These are phyloP conservation scores for Suillus americanus DNA, from an alignment of 768 basidiomycete genomes.

Conservation along the genomic window DNA sequence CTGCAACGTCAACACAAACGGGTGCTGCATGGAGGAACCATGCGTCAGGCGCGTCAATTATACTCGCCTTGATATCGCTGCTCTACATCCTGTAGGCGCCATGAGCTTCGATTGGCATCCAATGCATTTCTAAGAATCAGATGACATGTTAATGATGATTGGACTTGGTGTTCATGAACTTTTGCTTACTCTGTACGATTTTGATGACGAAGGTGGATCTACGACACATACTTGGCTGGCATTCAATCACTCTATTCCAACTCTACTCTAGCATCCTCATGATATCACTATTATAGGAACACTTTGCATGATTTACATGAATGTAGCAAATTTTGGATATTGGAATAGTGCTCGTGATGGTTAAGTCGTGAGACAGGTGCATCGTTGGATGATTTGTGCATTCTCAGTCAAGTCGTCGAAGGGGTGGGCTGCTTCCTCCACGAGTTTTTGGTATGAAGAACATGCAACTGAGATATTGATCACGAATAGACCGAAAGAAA, in stretches of 20 bases:
- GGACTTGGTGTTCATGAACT: slow-evolving; percentile 19
- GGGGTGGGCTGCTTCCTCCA: neutral
- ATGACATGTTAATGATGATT: neutral
- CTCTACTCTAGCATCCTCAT: neutral
- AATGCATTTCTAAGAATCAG: slow-evolving; percentile 2
- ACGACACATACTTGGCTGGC: slow-evolving; percentile 2
- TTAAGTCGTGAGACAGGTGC: neutral
- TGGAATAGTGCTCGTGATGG: neutral
- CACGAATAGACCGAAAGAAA: neutral
- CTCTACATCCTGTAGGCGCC: slow-evolving; percentile 21
- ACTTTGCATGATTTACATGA: neutral
- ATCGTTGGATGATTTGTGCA: neutral
- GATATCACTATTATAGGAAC: slow-evolving; percentile 2
- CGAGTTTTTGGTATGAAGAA: neutral
- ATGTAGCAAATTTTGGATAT: neutral
- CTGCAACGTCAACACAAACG: slow-evolving; percentile 14
- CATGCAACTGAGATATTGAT: neutral
- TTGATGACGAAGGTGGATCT: slow-evolving; percentile 10
- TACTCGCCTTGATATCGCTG: slow-evolving; percentile 16
- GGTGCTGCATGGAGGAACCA: slow-evolving; percentile 26
- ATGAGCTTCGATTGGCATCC: slow-evolving; percentile 11
- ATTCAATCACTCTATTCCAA: neutral
- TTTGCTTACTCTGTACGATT: slow-evolving; percentile 13
- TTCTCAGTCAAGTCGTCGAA: neutral
- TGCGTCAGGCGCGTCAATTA: slow-evolving; percentile 16